Evolutionary conservation across 257 asterid genomes (phyloP), one percentile per base, ranked within the genome.

Genomic region (Solanum dulcamara): DNA sequence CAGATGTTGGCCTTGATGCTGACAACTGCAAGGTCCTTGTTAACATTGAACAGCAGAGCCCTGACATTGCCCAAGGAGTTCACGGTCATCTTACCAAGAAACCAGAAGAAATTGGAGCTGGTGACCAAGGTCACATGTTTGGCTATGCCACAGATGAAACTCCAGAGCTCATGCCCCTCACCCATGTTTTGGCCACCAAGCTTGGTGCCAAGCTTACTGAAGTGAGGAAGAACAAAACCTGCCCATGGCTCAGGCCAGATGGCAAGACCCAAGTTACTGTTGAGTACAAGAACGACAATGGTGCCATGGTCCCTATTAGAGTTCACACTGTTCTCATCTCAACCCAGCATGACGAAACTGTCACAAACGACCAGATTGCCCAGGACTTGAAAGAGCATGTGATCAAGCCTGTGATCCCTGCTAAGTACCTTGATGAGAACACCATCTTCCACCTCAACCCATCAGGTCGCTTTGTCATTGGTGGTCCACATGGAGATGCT

Each of bases 31-130:
- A 93, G 90, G 98, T 95, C 87, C 94, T 95, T 17, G 98, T 95
- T 67, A 93, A 95, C 93, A 93, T 94, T 67, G 98, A 94, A 83
- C 98, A 94, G 33, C 98, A 94, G 91, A 93, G 97, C 91, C 98
- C 98, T 18, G 98, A 95, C 89, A 95, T 95, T 86, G 98, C 98
- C 51, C 98, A 95, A 90, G 98, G 98, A 7, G 97, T 95, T 84
- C 98, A 95, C 7, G 98, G 98, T 30, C 98, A 95, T 86, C 91
- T 95, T 84, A 93, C 96, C 87, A 95, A 93, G 96, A 95, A 95
- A 53, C 98, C 98, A 1, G 98, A 95, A 87, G 98, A 95, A 28
- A 93, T 95, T 26, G 98, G 98, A 85, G 98, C 98, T n/a, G 98
- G 98, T 80, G 98, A 95, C 85, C 98, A 94, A 83, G 97, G 97